Base-by-base conservation (phyloP, 345 rosid species). In the Rubroshorea leprosula region DNA sequence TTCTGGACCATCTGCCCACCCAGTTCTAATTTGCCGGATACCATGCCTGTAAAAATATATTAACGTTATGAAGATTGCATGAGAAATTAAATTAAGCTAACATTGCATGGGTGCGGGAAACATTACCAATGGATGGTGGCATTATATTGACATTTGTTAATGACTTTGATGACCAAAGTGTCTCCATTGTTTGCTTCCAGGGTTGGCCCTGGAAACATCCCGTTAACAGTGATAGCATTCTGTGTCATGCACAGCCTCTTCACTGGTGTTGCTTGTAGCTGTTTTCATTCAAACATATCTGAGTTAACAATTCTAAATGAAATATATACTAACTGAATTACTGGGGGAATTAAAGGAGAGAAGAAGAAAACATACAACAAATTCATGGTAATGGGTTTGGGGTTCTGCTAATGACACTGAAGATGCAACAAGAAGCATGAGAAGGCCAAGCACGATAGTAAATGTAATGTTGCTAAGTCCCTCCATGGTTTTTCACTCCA, bases 1-100 rank as follows among this genome's bases (percentile, higher is more conserved):
- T 63, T 89, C 98, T 0, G 98, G 97, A 35, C 98, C 98, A 58
- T 92, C 98, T 0, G 97, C 93, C 97, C 98, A 89, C 8, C 80
- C 96, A 0, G 94, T 86, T 53, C 94, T 77, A 51, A 89, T 64
- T 55, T 92, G 98, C 62, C 98, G 71, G 5, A 89, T 22, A 6
- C 98, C 98, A 63, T 92, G 98, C 98, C 98, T 92, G 18, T 16
- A 26, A 7, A 64, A 51, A 53, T 41, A 52, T 35, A 1, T 35
- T 35, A 3, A 27, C 1, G 41, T 35, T 35, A 35, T n/a, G n/a
- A n/a, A n/a, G n/a, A n/a, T n/a, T n/a, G n/a, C n/a, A n/a, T n/a
- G n/a, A n/a, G n/a, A n/a, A n/a, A n/a, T n/a, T n/a, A n/a, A n/a
- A n/a, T n/a, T n/a, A n/a, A n/a, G n/a, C n/a, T n/a, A n/a, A n/a